phyloP scores from a whole-genome alignment of 768 basidiomycete species.

The Exsudoporus frostii region DNA sequence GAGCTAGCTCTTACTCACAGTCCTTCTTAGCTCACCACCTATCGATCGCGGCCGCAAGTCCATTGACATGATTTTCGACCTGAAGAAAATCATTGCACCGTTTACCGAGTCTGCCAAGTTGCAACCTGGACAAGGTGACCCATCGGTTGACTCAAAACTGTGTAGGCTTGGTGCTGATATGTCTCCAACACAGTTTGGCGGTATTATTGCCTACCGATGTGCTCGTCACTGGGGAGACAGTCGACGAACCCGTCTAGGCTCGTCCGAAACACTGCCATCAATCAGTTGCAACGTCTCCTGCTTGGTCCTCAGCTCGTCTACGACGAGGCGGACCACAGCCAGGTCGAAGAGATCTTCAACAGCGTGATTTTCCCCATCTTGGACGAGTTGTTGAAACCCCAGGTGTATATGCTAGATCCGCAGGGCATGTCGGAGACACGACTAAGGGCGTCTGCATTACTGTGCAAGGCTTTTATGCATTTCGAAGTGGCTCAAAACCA shows the following conservation, averaged over 20 bases:
- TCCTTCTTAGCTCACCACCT: conserved; percentile 55
- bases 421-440: conserved; percentile 90
- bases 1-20: not conserved
- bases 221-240: conserved; percentile 73
- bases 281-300: conserved; percentile 79
- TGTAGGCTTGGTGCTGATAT: conserved; percentile 2
- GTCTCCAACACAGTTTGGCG: conserved; percentile 62
- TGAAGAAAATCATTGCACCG: conserved; percentile 62
- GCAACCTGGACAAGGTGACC: conserved; percentile 31
- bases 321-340: conserved; percentile 52
- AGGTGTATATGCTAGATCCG: conserved; percentile 75
- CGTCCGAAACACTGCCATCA: conserved; percentile 76
- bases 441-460: conserved; percentile 78
- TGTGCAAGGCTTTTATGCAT: conserved; percentile 96
- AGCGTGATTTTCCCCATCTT: conserved; percentile 86
- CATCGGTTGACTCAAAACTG: not conserved
- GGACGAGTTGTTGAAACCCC: conserved; percentile 85
- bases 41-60: conserved; percentile 81
- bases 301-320: conserved; percentile 70
- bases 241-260: conserved; percentile 82
- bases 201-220: conserved; percentile 68
- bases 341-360: conserved; percentile 85
- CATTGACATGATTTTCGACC: conserved; percentile 71
- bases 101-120: conserved; percentile 52
- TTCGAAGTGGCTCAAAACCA: conserved; percentile 74